Conservation (phyloP, 805 yeast species). For the Myxozyma neotropica region DNA sequence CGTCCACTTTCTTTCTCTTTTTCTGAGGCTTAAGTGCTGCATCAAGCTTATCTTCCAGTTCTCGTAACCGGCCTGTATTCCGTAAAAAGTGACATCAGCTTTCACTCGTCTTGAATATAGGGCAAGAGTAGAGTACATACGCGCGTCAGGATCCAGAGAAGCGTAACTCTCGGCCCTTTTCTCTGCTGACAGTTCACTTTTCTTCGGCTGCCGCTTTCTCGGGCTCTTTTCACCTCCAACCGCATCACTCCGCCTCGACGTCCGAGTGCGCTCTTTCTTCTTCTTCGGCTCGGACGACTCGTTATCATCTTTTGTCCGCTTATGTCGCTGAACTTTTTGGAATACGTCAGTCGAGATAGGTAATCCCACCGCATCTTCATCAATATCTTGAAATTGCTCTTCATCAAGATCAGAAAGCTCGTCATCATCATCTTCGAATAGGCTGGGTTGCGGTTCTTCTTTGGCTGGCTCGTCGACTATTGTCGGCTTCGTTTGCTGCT, state of each 20-base stretch:
- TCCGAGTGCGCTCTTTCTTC: conserved; percentile 26
- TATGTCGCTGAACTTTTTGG: conserved; percentile 44
- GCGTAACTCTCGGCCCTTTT: conserved; percentile 9
- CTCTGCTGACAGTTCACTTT: conserved; percentile 18
- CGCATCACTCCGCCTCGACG: conserved; percentile 8
- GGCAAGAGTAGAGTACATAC: conserved; percentile 6
- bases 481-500: not conserved
- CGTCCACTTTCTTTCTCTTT: conserved; percentile 68
- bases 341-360: conserved; percentile 47
- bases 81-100: not conserved
- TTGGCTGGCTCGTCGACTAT: not conserved
- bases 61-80: conserved; percentile 60
- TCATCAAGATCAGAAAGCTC: conserved; percentile 48
- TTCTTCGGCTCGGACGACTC: conserved; percentile 25
- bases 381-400: conserved; percentile 43
- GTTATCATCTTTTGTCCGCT: conserved; percentile 32
- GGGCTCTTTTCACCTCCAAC: not conserved
- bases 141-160: conserved; percentile 19
- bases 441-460: conserved; percentile 13
- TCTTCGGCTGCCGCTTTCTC: conserved; percentile 24
- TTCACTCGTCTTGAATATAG: too few species aligned
- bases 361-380: conserved; percentile 37
- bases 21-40: conserved; percentile 67
- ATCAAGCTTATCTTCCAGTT: conserved; percentile 79
- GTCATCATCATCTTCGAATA: conserved; percentile 36